Conservation (phyloP, 1,139 yeast genomes). For the Hyphopichia buzzinii region DNA sequence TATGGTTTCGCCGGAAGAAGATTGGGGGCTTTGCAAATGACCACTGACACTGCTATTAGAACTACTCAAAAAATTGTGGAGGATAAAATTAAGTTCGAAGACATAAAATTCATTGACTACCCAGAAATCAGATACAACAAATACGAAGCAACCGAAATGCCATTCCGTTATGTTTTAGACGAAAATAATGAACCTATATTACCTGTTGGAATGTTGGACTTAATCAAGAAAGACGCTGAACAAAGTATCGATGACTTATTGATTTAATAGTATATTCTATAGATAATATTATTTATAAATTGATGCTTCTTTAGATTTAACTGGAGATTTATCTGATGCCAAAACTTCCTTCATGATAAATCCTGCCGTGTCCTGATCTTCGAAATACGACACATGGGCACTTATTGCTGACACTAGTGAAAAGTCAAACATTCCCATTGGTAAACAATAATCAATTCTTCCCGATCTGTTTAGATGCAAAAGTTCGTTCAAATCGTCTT, state of each 20-base stretch:
- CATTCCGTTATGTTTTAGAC: slow-evolving; percentile 82
- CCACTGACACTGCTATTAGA: slow-evolving; percentile 95
- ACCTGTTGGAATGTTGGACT: slow-evolving; percentile 87
- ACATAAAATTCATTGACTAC: slow-evolving; percentile 81
- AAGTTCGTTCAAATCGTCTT: slow-evolving; percentile 33
- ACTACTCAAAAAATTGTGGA: slow-evolving; percentile 78
- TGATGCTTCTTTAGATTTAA: slow-evolving; percentile 22
- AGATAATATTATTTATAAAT: slow-evolving; percentile 13
- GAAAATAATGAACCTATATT: slow-evolving; percentile 68
- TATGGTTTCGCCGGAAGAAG: slow-evolving; percentile 85
- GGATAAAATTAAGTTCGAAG: slow-evolving; percentile 54
- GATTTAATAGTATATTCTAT: slow-evolving; percentile 13
- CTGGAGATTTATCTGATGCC: slow-evolving; percentile 17
- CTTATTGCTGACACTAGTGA: slow-evolving; percentile 77
- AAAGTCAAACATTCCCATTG: slow-evolving; percentile 78
- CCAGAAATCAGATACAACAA: slow-evolving; percentile 89
- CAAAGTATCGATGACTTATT: slow-evolving; percentile 68
- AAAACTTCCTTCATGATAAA: slow-evolving; percentile 63
- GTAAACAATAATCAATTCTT: slow-evolving; percentile 76
- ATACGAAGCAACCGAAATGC: slow-evolving; percentile 96
- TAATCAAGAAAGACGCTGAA: slow-evolving; percentile 81
- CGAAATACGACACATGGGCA: slow-evolving; percentile 87
- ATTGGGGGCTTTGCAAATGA: slow-evolving; percentile 87
- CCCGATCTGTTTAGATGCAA: slow-evolving; percentile 61
- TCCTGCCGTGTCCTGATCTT: slow-evolving; percentile 80